Evolutionary conservation across 2,329 filamentous ascomycete genomes (phyloP).

Genomic region (Botrytis medusae): DNA sequence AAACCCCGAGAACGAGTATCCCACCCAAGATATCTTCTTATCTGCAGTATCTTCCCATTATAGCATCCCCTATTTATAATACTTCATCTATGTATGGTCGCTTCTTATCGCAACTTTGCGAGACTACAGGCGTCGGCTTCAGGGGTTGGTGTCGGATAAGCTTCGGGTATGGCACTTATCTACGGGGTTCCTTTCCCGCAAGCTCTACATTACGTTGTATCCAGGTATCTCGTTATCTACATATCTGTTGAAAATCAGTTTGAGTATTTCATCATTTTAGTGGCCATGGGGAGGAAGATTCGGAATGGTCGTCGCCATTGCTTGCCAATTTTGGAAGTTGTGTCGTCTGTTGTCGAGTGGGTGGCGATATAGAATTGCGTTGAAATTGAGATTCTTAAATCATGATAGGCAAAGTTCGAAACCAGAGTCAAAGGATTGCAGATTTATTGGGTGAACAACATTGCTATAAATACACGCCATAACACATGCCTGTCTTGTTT

Average conservation of each 20-base stretch:
- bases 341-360: not conserved
- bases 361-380: not conserved
- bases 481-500: not conserved
- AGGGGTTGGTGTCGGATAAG: not conserved
- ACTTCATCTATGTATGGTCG: not conserved
- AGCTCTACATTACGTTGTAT: not conserved
- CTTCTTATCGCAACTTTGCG: not conserved
- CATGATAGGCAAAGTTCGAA: not conserved
- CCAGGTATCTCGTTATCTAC: not conserved
- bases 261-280: not conserved
- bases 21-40: not conserved
- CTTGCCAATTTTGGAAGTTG: not conserved
- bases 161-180: not conserved
- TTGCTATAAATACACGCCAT: not conserved
- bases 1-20: not conserved
- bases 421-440: not conserved
- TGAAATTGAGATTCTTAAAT: not conserved
- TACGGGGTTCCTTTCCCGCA: not conserved
- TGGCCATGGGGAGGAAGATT: not conserved
- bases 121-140: not conserved
- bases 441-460: not conserved
- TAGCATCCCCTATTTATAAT: not conserved
- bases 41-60: not conserved
- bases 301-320: not conserved
- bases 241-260: not conserved